phyloP scores from a whole-genome alignment of 2,329 filamentous ascomycete genomes.

The Stagonosporopsis cucurbitacearum region DNA sequence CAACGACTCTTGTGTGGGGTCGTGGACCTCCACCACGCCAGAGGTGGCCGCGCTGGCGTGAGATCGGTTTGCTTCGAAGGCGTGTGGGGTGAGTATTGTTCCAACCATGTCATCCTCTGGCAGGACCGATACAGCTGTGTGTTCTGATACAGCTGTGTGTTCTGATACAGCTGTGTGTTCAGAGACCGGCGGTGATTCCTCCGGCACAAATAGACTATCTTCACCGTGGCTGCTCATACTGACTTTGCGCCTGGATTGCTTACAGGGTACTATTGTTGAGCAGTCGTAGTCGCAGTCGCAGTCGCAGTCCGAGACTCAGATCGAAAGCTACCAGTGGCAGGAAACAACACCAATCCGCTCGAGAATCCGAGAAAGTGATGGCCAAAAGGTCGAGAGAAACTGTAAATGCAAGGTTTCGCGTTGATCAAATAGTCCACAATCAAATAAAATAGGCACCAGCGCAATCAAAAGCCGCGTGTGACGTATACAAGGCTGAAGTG shows the following conservation, averaged over 20 bases:
- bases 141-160: background rate
- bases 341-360: no score
- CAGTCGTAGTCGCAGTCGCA: background rate
- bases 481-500: constrained; percentile 5
- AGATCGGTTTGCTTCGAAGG: background rate
- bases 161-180: background rate
- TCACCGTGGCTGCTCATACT: background rate
- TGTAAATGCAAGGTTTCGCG: background rate
- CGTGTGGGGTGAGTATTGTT: background rate
- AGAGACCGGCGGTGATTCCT: background rate
- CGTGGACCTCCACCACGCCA: background rate
- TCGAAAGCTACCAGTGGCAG: no score
- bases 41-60: background rate
- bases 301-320: no score
- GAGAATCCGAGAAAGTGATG: background rate
- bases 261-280: background rate
- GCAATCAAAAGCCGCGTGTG: background rate
- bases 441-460: constrained; percentile 2
- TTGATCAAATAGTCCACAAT: background rate
- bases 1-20: background rate
- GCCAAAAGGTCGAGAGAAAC: background rate
- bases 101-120: background rate
- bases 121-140: background rate
- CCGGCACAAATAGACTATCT: constrained; percentile 4
- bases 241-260: background rate